These are phyloP conservation scores for Pseudogymnoascus sp. DNA, from an alignment of 2,329 filamentous ascomycete species.

Conservation along the genomic window DNA sequence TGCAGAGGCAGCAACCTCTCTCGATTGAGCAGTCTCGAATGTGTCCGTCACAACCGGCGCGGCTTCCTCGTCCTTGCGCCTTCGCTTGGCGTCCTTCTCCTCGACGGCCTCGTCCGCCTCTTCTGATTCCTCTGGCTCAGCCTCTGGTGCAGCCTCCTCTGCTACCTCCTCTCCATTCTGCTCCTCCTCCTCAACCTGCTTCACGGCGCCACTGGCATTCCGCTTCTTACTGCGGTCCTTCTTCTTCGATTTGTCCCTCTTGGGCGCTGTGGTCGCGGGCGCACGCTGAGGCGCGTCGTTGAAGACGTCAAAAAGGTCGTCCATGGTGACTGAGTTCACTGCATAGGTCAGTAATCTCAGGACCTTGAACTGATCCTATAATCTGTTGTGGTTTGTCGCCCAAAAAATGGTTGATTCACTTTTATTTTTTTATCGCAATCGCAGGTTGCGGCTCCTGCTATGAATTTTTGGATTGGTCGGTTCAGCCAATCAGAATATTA, in stretches of 20 bases:
- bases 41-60: slow-evolving; percentile 82
- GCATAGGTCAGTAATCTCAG: slow-evolving; percentile 6
- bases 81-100: slow-evolving; percentile 49
- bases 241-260: slow-evolving; percentile 39
- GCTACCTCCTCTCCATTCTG: slow-evolving; percentile 58
- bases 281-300: slow-evolving; percentile 54
- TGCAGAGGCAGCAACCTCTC: slow-evolving; percentile 65
- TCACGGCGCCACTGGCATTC: slow-evolving; percentile 72
- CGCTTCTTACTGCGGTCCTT: slow-evolving; percentile 71
- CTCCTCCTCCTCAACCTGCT: slow-evolving; percentile 39
- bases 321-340: slow-evolving; percentile 41
- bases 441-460: slow-evolving; percentile 7
- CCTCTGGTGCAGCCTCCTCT: slow-evolving; percentile 13
- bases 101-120: slow-evolving; percentile 36
- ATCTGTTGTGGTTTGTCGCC: neutral
- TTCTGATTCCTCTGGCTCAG: slow-evolving; percentile 26
- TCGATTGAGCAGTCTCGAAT: slow-evolving; percentile 89
- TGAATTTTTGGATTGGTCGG: slow-evolving; percentile 5
- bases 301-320: slow-evolving; percentile 78
- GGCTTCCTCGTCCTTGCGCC: slow-evolving; percentile 55
- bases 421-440: slow-evolving; percentile 8
- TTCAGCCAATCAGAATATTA: slow-evolving; percentile 5
- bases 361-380: slow-evolving; percentile 5
- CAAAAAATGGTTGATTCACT: neutral
- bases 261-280: slow-evolving; percentile 25